Percentiles rank a stretch among this genome's conserved stretches.
These are phyloP conservation scores for Trichoderma koningiopsis DNA, from an alignment of 2,329 filamentous ascomycete genomes.

Conservation along the genomic window DNA sequence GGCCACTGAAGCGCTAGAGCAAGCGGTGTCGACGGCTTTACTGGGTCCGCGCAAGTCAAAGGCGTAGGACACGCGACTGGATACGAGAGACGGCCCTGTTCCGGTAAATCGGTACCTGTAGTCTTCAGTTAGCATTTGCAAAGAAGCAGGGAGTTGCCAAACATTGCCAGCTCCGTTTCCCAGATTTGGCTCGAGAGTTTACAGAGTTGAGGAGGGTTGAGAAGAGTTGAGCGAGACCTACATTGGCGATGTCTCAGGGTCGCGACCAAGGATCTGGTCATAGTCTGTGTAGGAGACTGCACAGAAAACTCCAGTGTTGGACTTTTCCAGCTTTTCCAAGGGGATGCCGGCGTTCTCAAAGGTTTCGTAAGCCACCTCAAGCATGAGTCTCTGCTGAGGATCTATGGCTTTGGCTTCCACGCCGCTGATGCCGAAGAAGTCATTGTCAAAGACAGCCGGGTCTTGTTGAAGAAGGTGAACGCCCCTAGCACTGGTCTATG, in stretches of 20 bases:
- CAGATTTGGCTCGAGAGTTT: background rate
- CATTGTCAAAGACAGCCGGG: constrained; percentile 24
- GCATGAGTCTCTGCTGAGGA: constrained; percentile 26
- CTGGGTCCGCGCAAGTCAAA: constrained; percentile 27
- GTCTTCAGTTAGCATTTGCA: background rate
- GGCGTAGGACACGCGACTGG: constrained; percentile 22
- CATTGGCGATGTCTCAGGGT: constrained; percentile 23
- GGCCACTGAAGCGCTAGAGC: constrained; percentile 38
- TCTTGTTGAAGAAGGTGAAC: constrained; percentile 24
- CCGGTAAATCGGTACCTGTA: constrained; percentile 25
- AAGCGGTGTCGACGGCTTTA: constrained; percentile 42
- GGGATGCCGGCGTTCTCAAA: constrained; percentile 26
- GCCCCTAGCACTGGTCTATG: constrained; percentile 18
- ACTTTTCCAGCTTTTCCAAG: constrained; percentile 15
- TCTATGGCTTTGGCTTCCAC: constrained; percentile 27
- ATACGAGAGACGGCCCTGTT: constrained; percentile 20
- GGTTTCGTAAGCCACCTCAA: constrained; percentile 25
- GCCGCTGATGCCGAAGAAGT: constrained; percentile 25
- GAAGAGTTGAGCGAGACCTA: background rate
- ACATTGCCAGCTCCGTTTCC: background rate
- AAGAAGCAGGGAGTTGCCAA: background rate
- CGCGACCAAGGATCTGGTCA: constrained; percentile 18
- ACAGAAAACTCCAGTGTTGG: constrained; percentile 24
- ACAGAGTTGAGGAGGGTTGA: background rate
- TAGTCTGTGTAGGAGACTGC: constrained; percentile 23